These are phyloP conservation scores for Prunus fruticosa DNA, from an alignment of 306 rosid species.

Conservation along the genomic window DNA sequence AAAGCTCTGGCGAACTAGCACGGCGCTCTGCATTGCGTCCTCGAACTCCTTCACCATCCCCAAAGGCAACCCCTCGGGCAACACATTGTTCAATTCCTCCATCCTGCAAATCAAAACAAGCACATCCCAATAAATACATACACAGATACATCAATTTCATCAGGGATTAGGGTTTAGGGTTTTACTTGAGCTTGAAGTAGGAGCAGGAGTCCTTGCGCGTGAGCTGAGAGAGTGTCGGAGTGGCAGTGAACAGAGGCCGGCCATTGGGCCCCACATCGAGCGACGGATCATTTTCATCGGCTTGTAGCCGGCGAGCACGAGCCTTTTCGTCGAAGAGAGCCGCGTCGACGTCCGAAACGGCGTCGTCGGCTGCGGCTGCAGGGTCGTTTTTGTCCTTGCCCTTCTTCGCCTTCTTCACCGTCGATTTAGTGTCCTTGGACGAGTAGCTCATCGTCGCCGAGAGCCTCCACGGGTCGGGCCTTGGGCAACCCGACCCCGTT, in stretches of 20 bases:
- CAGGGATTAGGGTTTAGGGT: background rate
- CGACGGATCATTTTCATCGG: slow-evolving; percentile 62
- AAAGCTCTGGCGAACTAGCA: slow-evolving; percentile 78
- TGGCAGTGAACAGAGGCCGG: slow-evolving; percentile 64
- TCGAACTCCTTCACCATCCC: slow-evolving; percentile 88
- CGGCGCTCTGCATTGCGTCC: slow-evolving; percentile 64
- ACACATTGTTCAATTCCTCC: slow-evolving; percentile 49
- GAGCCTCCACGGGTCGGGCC: slow-evolving; percentile 16
- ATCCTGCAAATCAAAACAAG: slow-evolving; percentile 30
- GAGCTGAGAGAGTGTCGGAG: slow-evolving; percentile 57
- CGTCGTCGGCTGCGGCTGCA: slow-evolving; percentile 19
- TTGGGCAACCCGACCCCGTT: slow-evolving; percentile 24
- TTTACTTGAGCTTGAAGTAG: slow-evolving; percentile 70
- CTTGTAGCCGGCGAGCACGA: slow-evolving; percentile 62
- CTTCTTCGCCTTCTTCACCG: slow-evolving; percentile 32
- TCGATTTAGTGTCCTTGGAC: slow-evolving; percentile 38
- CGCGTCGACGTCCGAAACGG: slow-evolving; percentile 31
- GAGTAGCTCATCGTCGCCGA: slow-evolving; percentile 34
- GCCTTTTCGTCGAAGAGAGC: slow-evolving; percentile 43
- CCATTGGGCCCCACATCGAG: slow-evolving; percentile 71
- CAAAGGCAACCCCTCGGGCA: slow-evolving; percentile 84
- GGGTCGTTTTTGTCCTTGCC: slow-evolving; percentile 35
- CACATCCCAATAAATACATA: background rate
- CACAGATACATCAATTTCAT: background rate
- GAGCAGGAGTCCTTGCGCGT: slow-evolving; percentile 44